Conservation (phyloP, 345 rosid species). For the Alliaria petiolata region DNA sequence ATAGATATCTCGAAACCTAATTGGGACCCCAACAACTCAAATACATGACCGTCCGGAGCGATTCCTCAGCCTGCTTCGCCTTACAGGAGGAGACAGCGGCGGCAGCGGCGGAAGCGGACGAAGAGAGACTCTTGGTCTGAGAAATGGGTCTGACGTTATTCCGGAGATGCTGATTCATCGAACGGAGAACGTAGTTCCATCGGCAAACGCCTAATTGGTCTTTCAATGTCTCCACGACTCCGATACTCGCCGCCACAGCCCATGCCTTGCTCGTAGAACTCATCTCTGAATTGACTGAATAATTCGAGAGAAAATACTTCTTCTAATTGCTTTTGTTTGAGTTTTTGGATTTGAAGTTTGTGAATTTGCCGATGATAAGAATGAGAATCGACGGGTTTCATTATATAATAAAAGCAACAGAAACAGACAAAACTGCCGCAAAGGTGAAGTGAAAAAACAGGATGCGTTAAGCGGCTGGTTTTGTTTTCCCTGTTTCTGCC, state of each 20-base stretch:
- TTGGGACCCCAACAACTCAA: constrained; percentile 66
- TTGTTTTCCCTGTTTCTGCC: background rate
- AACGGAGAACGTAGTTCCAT: constrained; percentile 44
- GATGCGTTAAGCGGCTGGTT: constrained; percentile 1
- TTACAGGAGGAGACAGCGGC: constrained; percentile 8
- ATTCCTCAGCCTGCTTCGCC: constrained; percentile 40
- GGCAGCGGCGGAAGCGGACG: constrained; percentile 30
- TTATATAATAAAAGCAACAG: background rate
- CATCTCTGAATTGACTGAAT: constrained; percentile 18
- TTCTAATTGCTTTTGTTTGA: background rate
- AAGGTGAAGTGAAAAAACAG: background rate
- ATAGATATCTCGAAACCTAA: background rate
- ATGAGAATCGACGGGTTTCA: background rate
- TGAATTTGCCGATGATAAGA: background rate
- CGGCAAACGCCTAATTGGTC: constrained; percentile 54
- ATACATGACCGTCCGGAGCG: constrained; percentile 50
- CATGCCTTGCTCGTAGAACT: constrained; percentile 48
- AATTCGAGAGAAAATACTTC: background rate
- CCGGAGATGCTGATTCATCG: constrained; percentile 41
- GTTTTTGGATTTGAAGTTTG: background rate
- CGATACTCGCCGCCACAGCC: constrained; percentile 44
- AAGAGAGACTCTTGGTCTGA: constrained; percentile 41
- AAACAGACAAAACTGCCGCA: constrained; percentile 8
- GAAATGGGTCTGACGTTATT: constrained; percentile 34
- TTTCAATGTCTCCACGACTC: constrained; percentile 56